Base-by-base conservation (phyloP, 1,139 yeast species). In the Geotrichum bryndzae region DNA sequence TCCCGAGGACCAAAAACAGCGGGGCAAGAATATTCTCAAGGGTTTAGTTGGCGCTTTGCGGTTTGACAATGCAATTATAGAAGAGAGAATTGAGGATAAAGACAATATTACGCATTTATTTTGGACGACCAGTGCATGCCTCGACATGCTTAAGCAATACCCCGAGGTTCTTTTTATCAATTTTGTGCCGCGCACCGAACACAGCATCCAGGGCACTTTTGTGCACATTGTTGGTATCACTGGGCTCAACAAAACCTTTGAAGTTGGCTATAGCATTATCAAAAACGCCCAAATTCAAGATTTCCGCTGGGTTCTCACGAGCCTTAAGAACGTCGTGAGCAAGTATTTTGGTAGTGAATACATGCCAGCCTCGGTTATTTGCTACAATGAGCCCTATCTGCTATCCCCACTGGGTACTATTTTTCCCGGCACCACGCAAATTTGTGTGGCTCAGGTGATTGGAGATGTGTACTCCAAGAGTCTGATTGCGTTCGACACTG, bases 131-230 rank as follows among this genome's bases (percentile, higher is more conserved):
- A 54, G 41, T 2, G 61, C 58, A 13, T 60, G 63, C 38, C 56
- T 62, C 63, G 60, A 62, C 46, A 62, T 62, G 64, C 58, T 62
- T 5, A 60, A 58, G 41, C 60, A 60, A 38, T 62, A 45, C 50
- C 64, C 64, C n/a, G 62, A 60, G 33, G 64, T 62, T n/a, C 53
- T 62, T 35, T 62, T 62, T 38, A 62, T 62, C 29, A 62, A 62
- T 41, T 51, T 58, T 52, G 54, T 56, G 41, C 57, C 59, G 3
- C 58, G 53, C 11, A 46, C 53, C 7, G 35, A 55, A 25, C 29
- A 31, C 11, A 53, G 58, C 27, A 55, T 55, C 38, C 33, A 31
- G 10, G 58, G 58, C 10, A 54, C 60, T 0, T 46, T 62, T 6
- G 63, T 62, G 4, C 64, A 62, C 35, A 60, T 62, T 41, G 54